Base-by-base conservation (phyloP, 2,329 filamentous ascomycete species). In the Fusarium pininemorale region DNA sequence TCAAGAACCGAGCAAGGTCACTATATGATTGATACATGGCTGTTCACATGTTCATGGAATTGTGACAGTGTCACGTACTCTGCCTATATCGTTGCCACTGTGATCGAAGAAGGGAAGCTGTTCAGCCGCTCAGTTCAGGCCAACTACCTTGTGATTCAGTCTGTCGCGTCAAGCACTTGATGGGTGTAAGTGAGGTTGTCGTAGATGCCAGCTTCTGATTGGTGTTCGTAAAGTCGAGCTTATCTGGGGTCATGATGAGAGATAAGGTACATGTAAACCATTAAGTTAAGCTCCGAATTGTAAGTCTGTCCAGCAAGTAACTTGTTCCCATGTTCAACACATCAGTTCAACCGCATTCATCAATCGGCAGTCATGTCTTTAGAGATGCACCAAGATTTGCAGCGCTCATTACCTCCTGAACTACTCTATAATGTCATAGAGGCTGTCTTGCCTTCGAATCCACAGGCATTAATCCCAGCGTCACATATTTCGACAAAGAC, bases 401-500 rank as follows among this genome's bases (percentile, higher is more conserved):
- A 57, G 26, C 61, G 74, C 38, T 66, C 54, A 56, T 78, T 84
- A 26, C 82, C 82, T 4, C 74, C 75, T 3, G 82, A 84, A 74
- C 72, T 84, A 53, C 70, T 84, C 45, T 77, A 81, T 53, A 77
- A 81, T 61, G 71, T 84, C 66, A 79, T 83, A 67, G 81, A 84
- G 48, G 74, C 74, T 55, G 79, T 83, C 24, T 74, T 82, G 42
- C 82, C 82, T n/a, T 65, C 74, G 18, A 81, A 81, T 61, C 73
- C 75, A 5, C 38, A 70, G 13, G 72, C 72, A 28, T 69, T 85
- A 53, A 69, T 87, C 6, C 79, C 80, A 16, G 78, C 83, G 7
- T 81, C 81, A 4, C 80, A 87, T 69, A 74, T 79, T 24, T 81
- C 82, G 26, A 85, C 84, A 15, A 82, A 82, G 68, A 83, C 85